Percentiles rank a stretch among this genome's conserved stretches.
These are phyloP conservation scores for Helianthus annuus DNA, from an alignment of 129 eudicot genomes.

Conservation along the genomic window HanXRQr2.0-SUNRISE NC_035446.2:125844955-125845454, in stretches of 20 bases:
- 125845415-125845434: conserved; percentile 50
- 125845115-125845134: too few relatives aligned
- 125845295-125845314: conserved; percentile 76
- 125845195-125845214: conserved; percentile 67
- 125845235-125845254: conserved; percentile 47
- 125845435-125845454: conserved; percentile 32
- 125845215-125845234: conserved; percentile 55
- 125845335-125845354: conserved; percentile 70
- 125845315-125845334: conserved; percentile 71
- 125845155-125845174: conserved; percentile 81
- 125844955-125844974: too few relatives aligned
- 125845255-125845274: conserved; percentile 42
- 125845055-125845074: too few relatives aligned
- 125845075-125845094: too few relatives aligned
- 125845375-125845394: conserved; percentile 49
- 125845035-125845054: too few relatives aligned
- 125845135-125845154: too few relatives aligned
- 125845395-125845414: conserved; percentile 42
- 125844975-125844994: too few relatives aligned
- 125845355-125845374: conserved; percentile 57
- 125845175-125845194: conserved; percentile 72
- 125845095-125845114: too few relatives aligned
- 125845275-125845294: conserved; percentile 71
- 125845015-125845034: too few relatives aligned
- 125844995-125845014: too few relatives aligned